These are phyloP conservation scores for Leucaena leucocephala DNA, from an alignment of 306 rosid genomes.

Conservation along the genomic window DNA sequence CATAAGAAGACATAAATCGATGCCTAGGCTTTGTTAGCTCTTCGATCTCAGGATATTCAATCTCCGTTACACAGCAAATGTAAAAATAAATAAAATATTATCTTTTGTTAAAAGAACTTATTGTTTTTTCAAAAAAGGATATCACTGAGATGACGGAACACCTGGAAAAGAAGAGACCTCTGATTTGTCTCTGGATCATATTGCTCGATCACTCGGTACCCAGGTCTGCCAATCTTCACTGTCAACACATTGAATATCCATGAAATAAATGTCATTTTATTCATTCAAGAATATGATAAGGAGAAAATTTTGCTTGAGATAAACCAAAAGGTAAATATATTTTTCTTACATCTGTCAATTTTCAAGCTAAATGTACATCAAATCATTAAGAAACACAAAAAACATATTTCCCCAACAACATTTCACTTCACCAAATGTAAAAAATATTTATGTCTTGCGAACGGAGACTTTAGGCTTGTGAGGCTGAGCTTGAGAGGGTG, in stretches of 20 bases:
- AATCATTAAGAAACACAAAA: not conserved
- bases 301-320: not conserved
- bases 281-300: not conserved
- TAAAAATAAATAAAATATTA: conserved; percentile 1
- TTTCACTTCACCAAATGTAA: not conserved
- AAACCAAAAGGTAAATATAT: not conserved
- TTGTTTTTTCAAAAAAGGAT: not conserved
- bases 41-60: conserved; percentile 98
- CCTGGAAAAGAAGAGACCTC: conserved; percentile 96
- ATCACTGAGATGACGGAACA: conserved; percentile 14
- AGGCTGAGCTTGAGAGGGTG: conserved; percentile 97
- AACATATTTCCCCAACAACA: not conserved
- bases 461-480: conserved; percentile 85
- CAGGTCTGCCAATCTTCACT: conserved; percentile 98
- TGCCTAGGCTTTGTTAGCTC: conserved; percentile 90
- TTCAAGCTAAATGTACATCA: not conserved
- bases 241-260: conserved; percentile 33
- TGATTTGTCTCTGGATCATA: conserved; percentile 90
- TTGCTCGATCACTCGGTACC: conserved; percentile 91
- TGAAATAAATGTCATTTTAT: not conserved
- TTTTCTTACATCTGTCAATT: not conserved
- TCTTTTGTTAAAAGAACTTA: not conserved
- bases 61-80: conserved; percentile 47
- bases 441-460: conserved; percentile 52
- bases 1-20: conserved; percentile 95